Conservation (phyloP, 208 protist species). For the Balamuthia mandrillaris region DNA sequence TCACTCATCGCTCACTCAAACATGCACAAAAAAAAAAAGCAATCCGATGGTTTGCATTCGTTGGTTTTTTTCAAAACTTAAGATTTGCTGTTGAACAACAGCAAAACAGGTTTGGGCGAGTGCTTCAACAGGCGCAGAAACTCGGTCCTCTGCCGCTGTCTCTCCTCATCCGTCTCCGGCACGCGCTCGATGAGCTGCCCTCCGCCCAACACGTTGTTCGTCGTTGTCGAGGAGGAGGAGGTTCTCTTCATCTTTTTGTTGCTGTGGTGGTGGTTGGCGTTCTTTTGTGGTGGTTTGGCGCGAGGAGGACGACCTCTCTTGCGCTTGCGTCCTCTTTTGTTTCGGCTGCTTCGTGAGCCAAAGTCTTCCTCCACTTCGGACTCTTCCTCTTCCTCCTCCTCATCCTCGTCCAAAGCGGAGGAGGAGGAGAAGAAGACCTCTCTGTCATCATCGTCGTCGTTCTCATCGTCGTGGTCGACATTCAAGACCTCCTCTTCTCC, state of each 20-base stretch:
- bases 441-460: background rate
- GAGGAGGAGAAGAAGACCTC: background rate
- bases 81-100: slow-evolving; percentile 16
- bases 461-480: background rate
- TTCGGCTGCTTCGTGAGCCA: background rate
- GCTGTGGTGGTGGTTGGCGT: too few relatives aligned
- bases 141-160: background rate
- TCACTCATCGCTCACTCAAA: background rate
- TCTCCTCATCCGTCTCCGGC: slow-evolving; percentile 32
- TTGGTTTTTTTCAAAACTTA: too few relatives aligned
- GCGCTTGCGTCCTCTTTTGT: too few relatives aligned
- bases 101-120: slow-evolving; percentile 25
- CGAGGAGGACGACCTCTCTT: too few relatives aligned
- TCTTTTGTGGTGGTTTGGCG: too few relatives aligned
- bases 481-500: too few relatives aligned
- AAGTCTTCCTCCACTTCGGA: background rate
- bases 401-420: background rate
- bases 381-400: background rate
- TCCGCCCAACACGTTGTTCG: background rate
- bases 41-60: background rate
- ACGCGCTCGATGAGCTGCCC: background rate
- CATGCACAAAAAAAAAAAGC: background rate
- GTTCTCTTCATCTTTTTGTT: too few relatives aligned
- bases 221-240: too few relatives aligned
- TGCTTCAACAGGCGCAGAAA: slow-evolving; percentile 14